These are phyloP conservation scores for Malbranchea zuffiana DNA, from an alignment of 2,329 filamentous ascomycete species.

Conservation along the genomic window DNA sequence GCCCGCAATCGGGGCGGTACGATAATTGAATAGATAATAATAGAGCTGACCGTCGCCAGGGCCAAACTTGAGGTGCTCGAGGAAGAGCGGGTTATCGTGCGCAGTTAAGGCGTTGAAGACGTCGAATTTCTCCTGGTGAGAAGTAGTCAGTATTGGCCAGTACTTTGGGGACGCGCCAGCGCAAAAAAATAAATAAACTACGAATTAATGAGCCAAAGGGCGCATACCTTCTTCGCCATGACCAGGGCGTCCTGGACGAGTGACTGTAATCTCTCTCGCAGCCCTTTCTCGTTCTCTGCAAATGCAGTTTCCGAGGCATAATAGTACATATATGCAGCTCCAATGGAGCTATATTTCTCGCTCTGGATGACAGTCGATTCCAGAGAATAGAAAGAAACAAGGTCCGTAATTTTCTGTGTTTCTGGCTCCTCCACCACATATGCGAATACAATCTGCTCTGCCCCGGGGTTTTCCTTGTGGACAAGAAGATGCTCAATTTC, in stretches of 20 bases:
- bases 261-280: constrained; percentile 69
- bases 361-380: constrained; percentile 86
- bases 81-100: constrained; percentile 87
- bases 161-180: constrained; percentile 5
- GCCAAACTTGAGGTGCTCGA: constrained; percentile 89
- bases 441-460: constrained; percentile 81
- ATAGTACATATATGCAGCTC: constrained; percentile 93
- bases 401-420: constrained; percentile 80
- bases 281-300: constrained; percentile 40
- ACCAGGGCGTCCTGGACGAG: constrained; percentile 79
- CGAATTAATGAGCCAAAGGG: neutral
- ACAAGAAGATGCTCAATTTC: constrained; percentile 85
- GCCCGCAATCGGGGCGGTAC: constrained; percentile 70
- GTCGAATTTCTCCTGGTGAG: constrained; percentile 59
- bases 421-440: constrained; percentile 72
- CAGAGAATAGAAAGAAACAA: constrained; percentile 92
- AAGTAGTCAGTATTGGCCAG: constrained; percentile 19
- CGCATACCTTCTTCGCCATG: constrained; percentile 62
- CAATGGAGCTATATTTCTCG: constrained; percentile 64
- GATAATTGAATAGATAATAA: constrained; percentile 97
- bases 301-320: constrained; percentile 80
- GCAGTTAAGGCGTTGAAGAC: constrained; percentile 94
- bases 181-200: neutral
- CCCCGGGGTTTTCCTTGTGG: constrained; percentile 51
- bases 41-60: constrained; percentile 89